Evolutionary conservation across 352 stramenopile genomes (phyloP), one percentile per base, ranked within the genome.

Genomic region (Globisporangium carolinianum): DNA sequence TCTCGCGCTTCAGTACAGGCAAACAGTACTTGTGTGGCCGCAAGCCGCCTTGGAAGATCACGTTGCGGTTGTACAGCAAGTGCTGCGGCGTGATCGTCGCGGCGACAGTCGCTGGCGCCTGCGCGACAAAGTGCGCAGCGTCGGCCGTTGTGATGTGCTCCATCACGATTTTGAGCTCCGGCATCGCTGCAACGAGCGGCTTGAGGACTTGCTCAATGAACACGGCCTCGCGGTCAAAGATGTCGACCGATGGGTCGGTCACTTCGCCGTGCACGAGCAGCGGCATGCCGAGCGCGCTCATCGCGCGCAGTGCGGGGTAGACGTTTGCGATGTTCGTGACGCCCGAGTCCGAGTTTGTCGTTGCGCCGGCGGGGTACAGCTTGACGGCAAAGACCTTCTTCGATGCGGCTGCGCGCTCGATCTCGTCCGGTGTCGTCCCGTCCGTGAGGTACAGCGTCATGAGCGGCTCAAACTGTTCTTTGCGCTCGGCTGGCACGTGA

Each of bases 21-120:
- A 99, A 74, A 63, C 97, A 99, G 81, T 99, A 99, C 75, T 98
- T 98, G 76, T 99, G 97, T n/a, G 97, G 97, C 59, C 87, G 88
- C 46, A 99, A 76, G 0, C 97, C 97, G 18, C 97, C 88, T 58
- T 93, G 83, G 71, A 95, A 97, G 61, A 96, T 91, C 38, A 69
- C 68, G 69, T 99, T 99, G 43, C 97, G 86, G 72, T 99, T 99
- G 89, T 98, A 99, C 6, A 99, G 73, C 49, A 99, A 75, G 65
- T 99, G 97, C 73, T 99, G 97, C 43, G 91, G 92, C n/a, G 97
- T 99, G 67, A 99, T 99, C 57, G 92, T 98, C 1, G 97, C 97
- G 4, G 87, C 94, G 42, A 99, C 82, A 64, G 98, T 99, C 38
- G 74, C 75, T 0, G 88, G 78, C 24, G 81, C 80, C 37, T 83